These are phyloP conservation scores for Curvularia sp. DNA, from an alignment of 2,329 filamentous ascomycete species.

Conservation along the genomic window DNA sequence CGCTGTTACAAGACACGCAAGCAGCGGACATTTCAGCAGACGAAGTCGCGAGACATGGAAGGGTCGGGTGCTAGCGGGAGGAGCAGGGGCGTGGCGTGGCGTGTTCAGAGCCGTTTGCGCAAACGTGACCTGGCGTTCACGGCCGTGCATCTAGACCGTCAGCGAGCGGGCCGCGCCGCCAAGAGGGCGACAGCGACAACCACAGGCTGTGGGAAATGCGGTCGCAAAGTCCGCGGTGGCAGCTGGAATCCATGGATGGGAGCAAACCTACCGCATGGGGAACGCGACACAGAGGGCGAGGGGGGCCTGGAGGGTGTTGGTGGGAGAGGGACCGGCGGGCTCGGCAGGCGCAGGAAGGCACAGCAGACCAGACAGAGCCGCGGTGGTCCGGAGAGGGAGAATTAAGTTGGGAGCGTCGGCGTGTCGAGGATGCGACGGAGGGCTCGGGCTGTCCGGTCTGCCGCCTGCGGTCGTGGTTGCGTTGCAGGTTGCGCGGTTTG, in stretches of 20 bases:
- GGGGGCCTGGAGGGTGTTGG: background rate
- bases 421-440: background rate
- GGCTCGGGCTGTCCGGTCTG: background rate
- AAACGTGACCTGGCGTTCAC: constrained; percentile 8
- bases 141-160: constrained; percentile 14
- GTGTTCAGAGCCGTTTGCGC: background rate
- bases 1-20: no score
- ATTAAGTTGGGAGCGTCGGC: no score
- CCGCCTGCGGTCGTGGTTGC: no score
- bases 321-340: constrained; percentile 1
- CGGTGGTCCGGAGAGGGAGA: background rate
- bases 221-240: constrained; percentile 12
- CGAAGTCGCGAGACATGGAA: no score
- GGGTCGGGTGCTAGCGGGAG: background rate
- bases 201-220: constrained; percentile 15
- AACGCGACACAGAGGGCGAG: background rate
- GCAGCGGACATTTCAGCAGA: no score
- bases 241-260: constrained; percentile 9
- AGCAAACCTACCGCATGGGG: constrained; percentile 13
- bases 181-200: constrained; percentile 5
- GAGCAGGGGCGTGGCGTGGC: background rate
- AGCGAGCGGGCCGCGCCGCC: constrained; percentile 19
- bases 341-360: constrained; percentile 3
- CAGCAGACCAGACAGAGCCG: background rate
- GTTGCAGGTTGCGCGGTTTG: background rate